Conservation (phyloP, 139 green algal genomes). For the Haematococcus sp. region DNA sequence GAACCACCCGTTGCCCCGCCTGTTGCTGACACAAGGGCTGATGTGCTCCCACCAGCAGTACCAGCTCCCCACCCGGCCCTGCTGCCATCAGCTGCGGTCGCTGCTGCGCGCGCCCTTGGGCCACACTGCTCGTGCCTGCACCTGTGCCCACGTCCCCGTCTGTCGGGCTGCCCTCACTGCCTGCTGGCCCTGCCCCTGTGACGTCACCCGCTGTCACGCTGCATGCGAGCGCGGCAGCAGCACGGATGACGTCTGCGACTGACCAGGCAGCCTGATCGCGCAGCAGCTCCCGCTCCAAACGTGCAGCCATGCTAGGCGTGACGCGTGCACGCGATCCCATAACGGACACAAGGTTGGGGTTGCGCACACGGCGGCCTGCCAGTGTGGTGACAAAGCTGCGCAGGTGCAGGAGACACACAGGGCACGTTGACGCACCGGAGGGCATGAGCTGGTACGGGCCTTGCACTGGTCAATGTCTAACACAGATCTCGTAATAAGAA, state of each 20-base stretch:
- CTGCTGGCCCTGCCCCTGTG: too few species aligned
- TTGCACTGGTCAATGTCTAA: too few species aligned
- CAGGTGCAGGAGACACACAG: background rate
- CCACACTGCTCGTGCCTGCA: too few species aligned
- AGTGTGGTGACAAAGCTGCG: background rate
- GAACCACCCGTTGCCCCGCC: too few species aligned
- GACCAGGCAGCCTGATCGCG: background rate
- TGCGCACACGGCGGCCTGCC: background rate
- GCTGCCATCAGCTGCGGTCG: too few species aligned
- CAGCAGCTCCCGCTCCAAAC: background rate
- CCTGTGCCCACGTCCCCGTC: too few species aligned
- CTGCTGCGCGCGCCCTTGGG: too few species aligned
- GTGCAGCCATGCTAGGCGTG: background rate
- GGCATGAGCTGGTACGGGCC: too few species aligned
- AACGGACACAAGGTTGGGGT: background rate
- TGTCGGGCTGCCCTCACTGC: too few species aligned
- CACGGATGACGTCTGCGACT: background rate
- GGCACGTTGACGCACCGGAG: background rate
- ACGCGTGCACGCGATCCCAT: background rate
- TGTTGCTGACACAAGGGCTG: background rate
- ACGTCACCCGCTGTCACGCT: too few species aligned
- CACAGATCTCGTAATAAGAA: too few species aligned
- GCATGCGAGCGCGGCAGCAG: too few species aligned
- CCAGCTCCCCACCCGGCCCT: background rate
- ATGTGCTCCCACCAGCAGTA: background rate